Conservation (phyloP, 2,329 filamentous ascomycete species). For the Coleophoma crateriformis region DNA sequence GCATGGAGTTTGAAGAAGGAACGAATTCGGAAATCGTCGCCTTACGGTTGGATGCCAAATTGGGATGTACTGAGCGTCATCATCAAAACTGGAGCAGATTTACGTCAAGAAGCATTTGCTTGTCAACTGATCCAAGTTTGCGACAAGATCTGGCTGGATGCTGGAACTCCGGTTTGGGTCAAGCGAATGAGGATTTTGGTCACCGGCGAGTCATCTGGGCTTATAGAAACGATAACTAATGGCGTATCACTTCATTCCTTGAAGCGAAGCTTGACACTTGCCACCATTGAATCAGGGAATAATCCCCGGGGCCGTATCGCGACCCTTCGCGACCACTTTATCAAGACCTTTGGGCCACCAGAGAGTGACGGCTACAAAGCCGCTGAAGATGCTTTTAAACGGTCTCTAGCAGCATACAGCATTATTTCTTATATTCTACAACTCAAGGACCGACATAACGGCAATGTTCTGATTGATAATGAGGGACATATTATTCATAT, state of each 20-base stretch:
- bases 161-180: conserved; percentile 74
- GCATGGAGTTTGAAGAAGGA: conserved; percentile 82
- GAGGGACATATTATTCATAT: conserved; percentile 85
- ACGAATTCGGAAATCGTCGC: conserved; percentile 75
- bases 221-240: conserved; percentile 85
- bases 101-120: conserved; percentile 81
- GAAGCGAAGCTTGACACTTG: conserved; percentile 74
- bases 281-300: conserved; percentile 64
- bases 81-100: conserved; percentile 78
- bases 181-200: conserved; percentile 84
- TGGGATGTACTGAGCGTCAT: conserved; percentile 86
- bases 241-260: conserved; percentile 83
- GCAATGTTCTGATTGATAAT: conserved; percentile 80
- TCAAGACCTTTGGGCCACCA: conserved; percentile 69
- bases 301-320: conserved; percentile 74
- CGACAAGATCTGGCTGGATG: conserved; percentile 75
- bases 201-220: conserved; percentile 76
- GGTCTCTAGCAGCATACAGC: conserved; percentile 79
- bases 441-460: conserved; percentile 81
- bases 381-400: conserved; percentile 73
- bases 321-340: conserved; percentile 75
- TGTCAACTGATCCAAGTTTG: conserved; percentile 81
- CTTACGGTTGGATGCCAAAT: conserved; percentile 85
- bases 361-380: conserved; percentile 65
- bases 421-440: conserved; percentile 80